Evolutionary conservation across 2,329 filamentous ascomycete species (phyloP), one percentile per base, ranked within the genome.

Genomic region (Coniochaeta sp.): DNA sequence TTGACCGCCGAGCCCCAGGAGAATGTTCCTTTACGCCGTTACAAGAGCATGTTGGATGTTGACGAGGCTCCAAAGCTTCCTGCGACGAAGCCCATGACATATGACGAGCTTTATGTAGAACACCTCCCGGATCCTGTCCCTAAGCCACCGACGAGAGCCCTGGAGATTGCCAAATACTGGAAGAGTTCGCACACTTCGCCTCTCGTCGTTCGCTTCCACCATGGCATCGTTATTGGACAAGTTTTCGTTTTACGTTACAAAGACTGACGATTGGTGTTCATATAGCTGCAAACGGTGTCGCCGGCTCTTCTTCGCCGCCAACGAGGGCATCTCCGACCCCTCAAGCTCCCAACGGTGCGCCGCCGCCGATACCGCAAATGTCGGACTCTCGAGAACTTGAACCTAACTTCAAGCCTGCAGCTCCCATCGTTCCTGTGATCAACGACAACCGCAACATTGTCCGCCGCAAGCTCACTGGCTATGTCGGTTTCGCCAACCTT

Each of bases 401-500:
- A 68, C 75, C 75, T 75, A 73, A 78, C 71, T 64, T 68, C 65
- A 60, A 67, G 70, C 68, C 73, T 57, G 69, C 71, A 66, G 72
- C 72, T 68, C 54, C 54, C 34, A 26, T 38, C n/a, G 67, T 71
- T 62, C 65, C 70, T 58, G 81, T 84, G 66, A 78, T 82, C 67
- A 84, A 80, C 71, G 89, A 91, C 71, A 89, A 89, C 83, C 88
- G 88, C 78, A 98, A 99, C 82, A 96, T 99, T 75, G 93, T 99
- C 70, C 91, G 95, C 78, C 87, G 95, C 78, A 99, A 99, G 84
- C 82, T 99, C 74, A 98, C 95, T 57, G 95, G 95, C 73, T 99
- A 98, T 71, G 95, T 99, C 71, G 95, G 95, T 67, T 99, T 99
- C 73, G 95, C 95, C 76, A 99, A 99, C 77, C 80, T 99, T 74